Conservation (phyloP, 2,329 filamentous ascomycete genomes). For the Alternaria gaisen region DNA sequence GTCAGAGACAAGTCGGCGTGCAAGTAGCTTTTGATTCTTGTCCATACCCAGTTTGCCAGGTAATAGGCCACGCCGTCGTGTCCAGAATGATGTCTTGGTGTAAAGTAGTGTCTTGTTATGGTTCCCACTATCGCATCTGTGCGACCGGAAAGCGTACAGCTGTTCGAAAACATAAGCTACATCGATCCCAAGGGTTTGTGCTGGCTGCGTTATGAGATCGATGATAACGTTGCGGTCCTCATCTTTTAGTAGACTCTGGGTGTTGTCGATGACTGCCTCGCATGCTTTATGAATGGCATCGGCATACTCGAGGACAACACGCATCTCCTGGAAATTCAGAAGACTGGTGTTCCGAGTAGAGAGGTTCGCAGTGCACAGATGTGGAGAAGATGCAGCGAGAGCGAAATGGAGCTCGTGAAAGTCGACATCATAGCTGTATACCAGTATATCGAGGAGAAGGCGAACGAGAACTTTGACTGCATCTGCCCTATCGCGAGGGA, state of each 20-base stretch:
- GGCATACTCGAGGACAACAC: neutral
- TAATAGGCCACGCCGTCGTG: neutral
- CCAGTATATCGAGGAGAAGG: slow-evolving; percentile 6
- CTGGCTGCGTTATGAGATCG: neutral
- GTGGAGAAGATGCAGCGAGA: slow-evolving; percentile 1
- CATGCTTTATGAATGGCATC: slow-evolving; percentile 1
- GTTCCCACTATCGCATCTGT: slow-evolving; percentile 3
- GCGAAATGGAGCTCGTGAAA: neutral
- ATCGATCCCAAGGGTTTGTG: slow-evolving; percentile 6
- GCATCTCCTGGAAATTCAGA: neutral
- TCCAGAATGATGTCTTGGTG: neutral
- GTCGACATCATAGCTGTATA: slow-evolving; percentile 4
- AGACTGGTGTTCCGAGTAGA: neutral
- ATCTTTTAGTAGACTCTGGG: slow-evolving; percentile 7
- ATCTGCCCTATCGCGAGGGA: neutral
- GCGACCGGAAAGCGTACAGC: neutral
- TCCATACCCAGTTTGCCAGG: neutral
- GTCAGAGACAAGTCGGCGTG: slow-evolving; percentile 10
- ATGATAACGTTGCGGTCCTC: slow-evolving; percentile 3
- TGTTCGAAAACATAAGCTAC: slow-evolving; percentile 10
- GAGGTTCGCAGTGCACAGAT: neutral
- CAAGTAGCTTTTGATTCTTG: slow-evolving; percentile 8
- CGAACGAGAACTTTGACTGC: neutral
- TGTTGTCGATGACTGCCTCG: neutral
- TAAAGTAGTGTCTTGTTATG: slow-evolving; percentile 8